Base-by-base conservation (phyloP, 1,284 basidiomycete species). In the Fomitiporia mediterranea region DNA sequence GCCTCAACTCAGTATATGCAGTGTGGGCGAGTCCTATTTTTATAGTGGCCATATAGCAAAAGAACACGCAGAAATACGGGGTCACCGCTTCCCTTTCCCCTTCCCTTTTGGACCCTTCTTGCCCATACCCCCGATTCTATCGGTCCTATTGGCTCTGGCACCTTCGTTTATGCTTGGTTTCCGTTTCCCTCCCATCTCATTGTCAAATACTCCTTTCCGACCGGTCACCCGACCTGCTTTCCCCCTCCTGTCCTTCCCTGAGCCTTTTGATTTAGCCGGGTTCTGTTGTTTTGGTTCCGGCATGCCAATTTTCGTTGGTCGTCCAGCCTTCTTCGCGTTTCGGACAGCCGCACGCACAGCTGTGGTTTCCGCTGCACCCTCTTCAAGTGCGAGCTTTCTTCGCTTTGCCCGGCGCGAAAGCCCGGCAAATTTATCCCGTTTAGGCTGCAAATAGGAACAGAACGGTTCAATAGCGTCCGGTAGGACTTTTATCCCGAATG, bases 401-500 rank as follows among this genome's bases (percentile, higher is more conserved):
- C 94, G 79, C 69, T 95, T 96, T 54, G 80, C 83, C 65, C 80
- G 83, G 56, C 94, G 83, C 28, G 93, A 89, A 7, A 97, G 78
- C 17, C 93, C 93, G 43, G 92, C 80, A 64, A 87, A 86, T 66
- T 89, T 90, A 65, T 92, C 85, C 61, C 89, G 81, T 71, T 91
- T 93, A 46, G 84, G 83, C 86, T 90, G 63, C 62, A 61, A n/a
- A n/a, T n/a, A n/a, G n/a, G n/a, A n/a, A n/a, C n/a, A n/a, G n/a
- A n/a, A n/a, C n/a, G n/a, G n/a, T n/a, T n/a, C n/a, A n/a, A n/a
- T n/a, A n/a, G n/a, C n/a, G n/a, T n/a, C n/a, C n/a, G n/a, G n/a
- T n/a, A n/a, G n/a, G n/a, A n/a, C n/a, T 46, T 28, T 30, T 17
- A 25, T 46, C 30, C 17, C 25, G 17, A 17, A 5, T 46, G 25